Evolutionary conservation across 1,284 basidiomycete genomes (phyloP), one percentile per base, ranked within the genome.

Genomic region (Porogramme epimiltina): DNA sequence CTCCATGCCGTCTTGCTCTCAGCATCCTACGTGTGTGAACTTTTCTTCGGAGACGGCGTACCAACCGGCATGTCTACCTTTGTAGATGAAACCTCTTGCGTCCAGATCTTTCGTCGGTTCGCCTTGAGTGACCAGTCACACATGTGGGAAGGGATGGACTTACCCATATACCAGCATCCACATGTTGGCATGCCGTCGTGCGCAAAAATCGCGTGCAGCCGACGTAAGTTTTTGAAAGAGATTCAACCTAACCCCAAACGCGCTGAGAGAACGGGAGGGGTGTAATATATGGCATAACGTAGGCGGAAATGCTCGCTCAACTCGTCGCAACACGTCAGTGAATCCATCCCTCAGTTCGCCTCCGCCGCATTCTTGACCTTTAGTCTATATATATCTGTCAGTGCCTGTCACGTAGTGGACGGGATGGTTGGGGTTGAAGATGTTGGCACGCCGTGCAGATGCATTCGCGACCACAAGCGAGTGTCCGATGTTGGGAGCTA

Each of bases 21-120:
- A 38, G 8, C 67, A 67, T 24, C 75, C 68, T 31, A 95, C 77
- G 68, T 95, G 92, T 0, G 74, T 68, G n/a, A 97, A 97, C 51
- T 87, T 91, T 70, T 98, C 95, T 70, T 98, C 95, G 1, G 91
- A 91, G 39, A 97, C 80, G 44, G 91, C 91, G 65, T 97, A 98
- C 90, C 94, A 97, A 18, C 95, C 95, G 18, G 82, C 77, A 66
- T 98, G 95, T 0, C 76, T 77, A 25, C 87, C 66, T 95, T 92
- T n/a, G 73, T 95, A 97, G 46, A 97, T 89, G 58, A 86, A 79
- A 0, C 88, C 91, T 55, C 79, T 76, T 1, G 74, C 76, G 34
- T 79, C 74, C 11, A 93, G 77, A 66, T 60, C 62, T 45, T 70
- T 69, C 83, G 85, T 60, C 46, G 41, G n/a, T n/a, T n/a, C n/a